Conservation (phyloP, 352 stramenopile genomes). For the Phytophthora pinifolia region DNA sequence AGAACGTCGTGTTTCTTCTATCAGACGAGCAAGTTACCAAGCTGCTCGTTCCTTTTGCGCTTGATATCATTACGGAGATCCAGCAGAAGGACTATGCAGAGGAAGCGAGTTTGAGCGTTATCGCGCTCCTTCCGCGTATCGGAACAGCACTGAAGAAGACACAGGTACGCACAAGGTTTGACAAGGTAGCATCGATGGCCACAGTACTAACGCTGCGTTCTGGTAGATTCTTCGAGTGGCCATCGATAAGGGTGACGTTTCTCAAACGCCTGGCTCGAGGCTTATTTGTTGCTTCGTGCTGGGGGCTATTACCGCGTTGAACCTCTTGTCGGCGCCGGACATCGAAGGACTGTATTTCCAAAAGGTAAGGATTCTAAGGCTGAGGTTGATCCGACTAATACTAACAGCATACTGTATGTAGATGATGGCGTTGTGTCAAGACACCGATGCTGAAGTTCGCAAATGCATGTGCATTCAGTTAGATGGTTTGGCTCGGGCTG, state of each 20-base stretch:
- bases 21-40: constrained; percentile 78
- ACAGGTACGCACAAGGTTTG: constrained; percentile 31
- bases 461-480: constrained; percentile 86
- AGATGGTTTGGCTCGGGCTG: constrained; percentile 63
- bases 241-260: constrained; percentile 85
- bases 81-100: constrained; percentile 80
- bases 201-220: constrained; percentile 3
- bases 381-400: too few relatives aligned
- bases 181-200: neutral
- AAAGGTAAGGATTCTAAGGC: constrained; percentile 43
- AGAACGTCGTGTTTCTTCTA: constrained; percentile 65
- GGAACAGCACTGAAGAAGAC: constrained; percentile 72
- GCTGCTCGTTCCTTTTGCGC: constrained; percentile 64
- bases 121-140: constrained; percentile 60
- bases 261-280: constrained; percentile 69
- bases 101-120: constrained; percentile 54
- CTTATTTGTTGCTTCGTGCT: constrained; percentile 79
- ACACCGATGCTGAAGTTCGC: constrained; percentile 81
- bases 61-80: constrained; percentile 76
- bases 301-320: constrained; percentile 70
- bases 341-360: constrained; percentile 84
- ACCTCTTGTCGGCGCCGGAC: constrained; percentile 61
- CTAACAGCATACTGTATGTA: constrained; percentile 14
- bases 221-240: constrained; percentile 76
- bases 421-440: constrained; percentile 87